Base-by-base conservation (phyloP, 2,329 filamentous ascomycete genomes). In the Periconia macrospinosa region DNA sequence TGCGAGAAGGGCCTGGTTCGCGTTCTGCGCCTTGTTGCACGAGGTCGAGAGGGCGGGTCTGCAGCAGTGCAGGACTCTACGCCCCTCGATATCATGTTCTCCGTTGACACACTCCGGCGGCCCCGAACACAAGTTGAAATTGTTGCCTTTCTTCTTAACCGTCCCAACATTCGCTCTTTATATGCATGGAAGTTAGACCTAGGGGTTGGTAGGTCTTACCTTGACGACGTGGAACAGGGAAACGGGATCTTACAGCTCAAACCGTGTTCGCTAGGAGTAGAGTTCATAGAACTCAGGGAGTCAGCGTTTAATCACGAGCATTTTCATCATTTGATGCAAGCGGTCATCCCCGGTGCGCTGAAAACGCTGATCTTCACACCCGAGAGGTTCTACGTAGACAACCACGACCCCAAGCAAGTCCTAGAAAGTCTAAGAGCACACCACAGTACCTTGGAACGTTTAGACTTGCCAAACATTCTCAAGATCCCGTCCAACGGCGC, bases 341-440 rank as follows among this genome's bases (percentile, higher is more conserved):
- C 50, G 1, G 48, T 47, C 11, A 55, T 51, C 1, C 56, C 56
- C n/a, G 56, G 56, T 13, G 45, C 35, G 19, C 47, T 58, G 10
- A 58, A 58, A 33, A 53, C 50, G 2, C 53, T 58, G 46, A 51
- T 42, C 30, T 27, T 5, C 23, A 27, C 3, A 27, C 23, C 8
- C 8, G 23, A 27, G 3, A 5, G 5, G 23, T 5, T 3, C 23
- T 58, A 53, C 47, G 9, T 8, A 15, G 33, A 43, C 2, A 6
- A 45, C 10, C 51, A 54, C 19, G 14, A 19, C 30, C n/a, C n/a
- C n/a, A n/a, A n/a, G n/a, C n/a, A 19, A 10, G 54, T 57, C 30
- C 47, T 53, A 37, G 30, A 45, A 13, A 50, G 50, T 35, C 30
- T 57, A 11, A 10, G 19, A 20, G 37, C 50, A 13, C 54, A 57